Base-by-base conservation (phyloP, 2,329 filamentous ascomycete species). In the Dothideomycetes sp. region DNA sequence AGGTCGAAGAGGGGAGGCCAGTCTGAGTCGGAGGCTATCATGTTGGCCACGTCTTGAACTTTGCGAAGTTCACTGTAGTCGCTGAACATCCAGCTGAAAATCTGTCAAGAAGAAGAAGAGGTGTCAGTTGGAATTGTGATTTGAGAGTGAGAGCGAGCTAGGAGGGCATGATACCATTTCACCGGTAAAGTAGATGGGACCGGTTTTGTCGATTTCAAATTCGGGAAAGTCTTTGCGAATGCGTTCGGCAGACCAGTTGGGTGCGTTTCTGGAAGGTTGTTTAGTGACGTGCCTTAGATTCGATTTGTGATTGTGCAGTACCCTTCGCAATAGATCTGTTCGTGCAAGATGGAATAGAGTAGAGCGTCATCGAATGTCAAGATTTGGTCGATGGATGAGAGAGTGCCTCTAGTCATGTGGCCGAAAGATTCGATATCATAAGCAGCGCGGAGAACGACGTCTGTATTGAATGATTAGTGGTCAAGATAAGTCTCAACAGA, bases 291-390 rank as follows among this genome's bases (percentile, higher is more conserved):
- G n/a, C n/a, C n/a, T n/a, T n/a, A n/a, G n/a, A n/a, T n/a, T n/a
- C n/a, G n/a, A n/a, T n/a, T n/a, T n/a, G n/a, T n/a, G n/a, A n/a
- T n/a, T n/a, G n/a, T n/a, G n/a, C n/a, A n/a, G 44, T 68, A 74
- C 45, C 76, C 74, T 59, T 83, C 76, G 58, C 82, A 89, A 67
- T 95, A 96, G 51, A 88, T 81, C 6, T 84, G 71, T 61, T 96
- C 89, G 57, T 96, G 89, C 3, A 95, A 66, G 27, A 95, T 69
- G 17, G 84, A 82, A 57, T 95, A 96, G 45, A 95, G 76, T 42
- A 89, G 77, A 50, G 79, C 77, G 28, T 76, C 73, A 54, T 95
- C 87, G 53, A 86, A 87, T 2, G 71, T 68, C 2, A 79, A 71
- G 37, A 74, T 73, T 15, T 69, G 62, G 57, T 94, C 86, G 17